These are phyloP conservation scores for Penicillium sp. DNA, from an alignment of 2,329 filamentous ascomycete species.

Conservation along the genomic window DNA sequence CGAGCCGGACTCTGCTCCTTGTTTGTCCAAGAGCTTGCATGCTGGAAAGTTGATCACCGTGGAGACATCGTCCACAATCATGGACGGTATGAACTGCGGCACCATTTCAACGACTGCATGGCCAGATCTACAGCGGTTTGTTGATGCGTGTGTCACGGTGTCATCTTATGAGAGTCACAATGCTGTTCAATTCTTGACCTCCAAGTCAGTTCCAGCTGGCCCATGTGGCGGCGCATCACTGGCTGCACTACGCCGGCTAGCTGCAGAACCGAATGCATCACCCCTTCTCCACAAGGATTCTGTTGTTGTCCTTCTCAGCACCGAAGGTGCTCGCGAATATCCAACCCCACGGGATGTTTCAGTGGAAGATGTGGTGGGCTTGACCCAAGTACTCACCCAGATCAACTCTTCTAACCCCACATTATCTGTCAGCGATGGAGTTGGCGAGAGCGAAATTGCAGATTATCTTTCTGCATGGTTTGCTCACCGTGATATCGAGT, in stretches of 20 bases:
- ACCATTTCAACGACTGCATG: conserved; percentile 71
- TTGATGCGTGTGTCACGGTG: conserved; percentile 67
- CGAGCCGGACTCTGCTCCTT: conserved; percentile 70
- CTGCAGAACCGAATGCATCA: conserved; percentile 39
- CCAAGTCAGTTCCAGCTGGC: conserved; percentile 57
- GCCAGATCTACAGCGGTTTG: conserved; percentile 62
- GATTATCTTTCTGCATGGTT: conserved; percentile 59
- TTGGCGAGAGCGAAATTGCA: conserved; percentile 56
- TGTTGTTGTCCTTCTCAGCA: conserved; percentile 69
- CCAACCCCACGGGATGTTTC: conserved; percentile 50
- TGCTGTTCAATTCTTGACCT: conserved; percentile 61
- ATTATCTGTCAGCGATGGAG: conserved; percentile 50
- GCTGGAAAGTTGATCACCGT: conserved; percentile 58
- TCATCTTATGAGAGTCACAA: conserved; percentile 67
- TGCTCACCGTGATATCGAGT: conserved; percentile 58
- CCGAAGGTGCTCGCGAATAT: conserved; percentile 67
- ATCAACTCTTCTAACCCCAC: conserved; percentile 60
- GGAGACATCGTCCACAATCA: conserved; percentile 67
- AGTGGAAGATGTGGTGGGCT: conserved; percentile 48
- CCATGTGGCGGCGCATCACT: conserved; percentile 68
- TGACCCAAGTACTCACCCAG: conserved; percentile 55
- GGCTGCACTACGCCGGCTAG: conserved; percentile 60
- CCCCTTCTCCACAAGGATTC: conserved; percentile 52
- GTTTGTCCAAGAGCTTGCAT: conserved; percentile 57
- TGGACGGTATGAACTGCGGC: conserved; percentile 76